Percentiles rank a stretch among this genome's conserved stretches.
Conservation (phyloP, 2,329 filamentous ascomycete genomes). For the Cordyceps farinosa region DNA sequence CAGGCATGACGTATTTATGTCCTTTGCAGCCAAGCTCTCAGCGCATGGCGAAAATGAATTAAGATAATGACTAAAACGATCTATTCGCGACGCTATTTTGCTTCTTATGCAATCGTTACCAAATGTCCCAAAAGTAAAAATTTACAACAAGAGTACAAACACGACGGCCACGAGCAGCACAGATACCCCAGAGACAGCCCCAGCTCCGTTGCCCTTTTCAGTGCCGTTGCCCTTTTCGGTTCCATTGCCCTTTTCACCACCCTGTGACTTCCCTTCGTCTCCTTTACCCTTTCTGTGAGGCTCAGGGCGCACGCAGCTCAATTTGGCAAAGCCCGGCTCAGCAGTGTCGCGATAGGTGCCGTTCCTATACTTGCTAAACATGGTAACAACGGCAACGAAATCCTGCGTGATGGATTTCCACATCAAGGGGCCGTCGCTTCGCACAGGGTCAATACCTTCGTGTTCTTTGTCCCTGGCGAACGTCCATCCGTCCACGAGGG, state of each 20-base stretch:
- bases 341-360: background rate
- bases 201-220: background rate
- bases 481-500: background rate
- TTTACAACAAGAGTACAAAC: background rate
- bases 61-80: no score
- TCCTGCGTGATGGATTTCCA: background rate
- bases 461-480: background rate
- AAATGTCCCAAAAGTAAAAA: background rate
- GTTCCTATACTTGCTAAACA: conserved; percentile 20
- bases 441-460: background rate
- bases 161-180: background rate
- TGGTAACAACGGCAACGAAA: conserved; percentile 15
- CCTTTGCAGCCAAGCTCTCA: no score
- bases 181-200: background rate
- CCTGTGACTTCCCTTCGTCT: background rate
- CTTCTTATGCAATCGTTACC: background rate
- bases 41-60: no score
- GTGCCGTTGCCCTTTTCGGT: conserved; percentile 16
- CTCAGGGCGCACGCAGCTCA: conserved; percentile 13
- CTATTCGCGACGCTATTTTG: no score
- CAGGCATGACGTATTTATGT: background rate
- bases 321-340: background rate
- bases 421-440: background rate
- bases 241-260: conserved; percentile 19
- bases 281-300: conserved; percentile 11